A percentile compares a stretch with the other conserved stretches of the same genome.
Evolutionary conservation across 345 rosid species (phyloP).

Genomic region (Melaleuca quinquenervia): DNA sequence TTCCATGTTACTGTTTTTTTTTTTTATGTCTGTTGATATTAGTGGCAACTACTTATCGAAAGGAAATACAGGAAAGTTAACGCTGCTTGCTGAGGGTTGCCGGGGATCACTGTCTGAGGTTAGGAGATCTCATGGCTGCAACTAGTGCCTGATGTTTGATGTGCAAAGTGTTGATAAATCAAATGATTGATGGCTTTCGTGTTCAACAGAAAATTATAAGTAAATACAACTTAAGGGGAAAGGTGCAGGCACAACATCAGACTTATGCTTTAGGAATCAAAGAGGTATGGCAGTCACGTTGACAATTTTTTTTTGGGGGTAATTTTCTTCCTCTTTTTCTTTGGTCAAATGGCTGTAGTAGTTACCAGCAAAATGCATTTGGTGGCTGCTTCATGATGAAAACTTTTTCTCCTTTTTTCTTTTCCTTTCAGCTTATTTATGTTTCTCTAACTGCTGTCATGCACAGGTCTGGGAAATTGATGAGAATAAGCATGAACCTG

Average conservation of each 20-base stretch:
- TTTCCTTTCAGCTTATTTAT: neutral
- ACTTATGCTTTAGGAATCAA: slow-evolving; percentile 96
- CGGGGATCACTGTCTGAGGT: slow-evolving; percentile 98
- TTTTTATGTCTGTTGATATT: neutral
- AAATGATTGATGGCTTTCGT: neutral
- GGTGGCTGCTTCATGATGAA: neutral
- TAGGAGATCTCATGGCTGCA: slow-evolving; percentile 6
- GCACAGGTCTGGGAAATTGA: slow-evolving; percentile 92
- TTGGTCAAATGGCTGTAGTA: neutral
- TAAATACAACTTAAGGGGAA: slow-evolving; percentile 66
- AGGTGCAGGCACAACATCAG: slow-evolving; percentile 82
- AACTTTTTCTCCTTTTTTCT: neutral
- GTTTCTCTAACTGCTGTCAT: neutral
- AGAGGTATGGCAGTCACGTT: slow-evolving; percentile 39
- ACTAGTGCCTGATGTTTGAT: neutral
- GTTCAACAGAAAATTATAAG: slow-evolving; percentile 46
- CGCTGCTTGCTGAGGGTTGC: slow-evolving; percentile 88
- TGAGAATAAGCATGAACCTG: slow-evolving; percentile 76
- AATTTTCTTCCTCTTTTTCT: neutral
- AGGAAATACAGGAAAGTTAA: slow-evolving; percentile 52
- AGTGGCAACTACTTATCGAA: neutral
- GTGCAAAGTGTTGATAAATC: neutral
- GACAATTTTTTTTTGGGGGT: neutral
- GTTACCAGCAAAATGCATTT: neutral
- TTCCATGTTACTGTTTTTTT: neutral